Evolutionary conservation across 116 monocot species (phyloP), one percentile per base, ranked within the genome.

Genomic region (Posidonia oceanica): DNA sequence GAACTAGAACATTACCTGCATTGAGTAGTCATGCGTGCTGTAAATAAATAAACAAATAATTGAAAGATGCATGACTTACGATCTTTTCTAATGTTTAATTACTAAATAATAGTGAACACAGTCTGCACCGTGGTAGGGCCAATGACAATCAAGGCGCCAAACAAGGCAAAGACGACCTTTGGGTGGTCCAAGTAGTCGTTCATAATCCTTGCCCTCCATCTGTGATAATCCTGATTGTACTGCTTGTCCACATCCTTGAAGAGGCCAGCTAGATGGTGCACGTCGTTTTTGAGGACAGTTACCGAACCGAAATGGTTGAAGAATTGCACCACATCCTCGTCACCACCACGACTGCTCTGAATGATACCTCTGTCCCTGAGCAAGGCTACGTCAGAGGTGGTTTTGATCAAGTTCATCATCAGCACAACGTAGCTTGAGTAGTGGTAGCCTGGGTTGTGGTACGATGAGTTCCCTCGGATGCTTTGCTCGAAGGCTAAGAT

Each of bases 401-500:
- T 29, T 0, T 29, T 29, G 29, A 29, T 29, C 29, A 0, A 29
- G 29, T 29, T 29, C 29, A 0, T 1, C 29, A 81, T 67, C 52
- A 81, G 69, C 1, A 36, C 7, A 4, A 64, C 68, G 48, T 81
- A 81, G 58, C 59, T 54, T 7, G 81, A 73, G 69, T 78, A 72
- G 61, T 69, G 22, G 42, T 37, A 29, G 29, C 29, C 29, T 0
- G 72, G 4, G 66, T 51, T 4, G 44, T 5, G 0, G 29, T 0
- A 29, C 29, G 0, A 0, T 29, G 29, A 29, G 29, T 29, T 29
- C 1, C 36, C 3, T 0, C 61, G 59, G 36, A 39, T 64, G 17
- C 52, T 48, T 58, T 85, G 75, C 55, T 85, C 85, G 53, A 84
- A 78, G 44, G 83, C 78, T 1, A 78, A 44, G 48, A 78, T 67